Percentiles rank a stretch among this genome's conserved stretches.
phyloP scores from a whole-genome alignment of 1,284 basidiomycete species.

The Laetiporus sulphureus region DNA sequence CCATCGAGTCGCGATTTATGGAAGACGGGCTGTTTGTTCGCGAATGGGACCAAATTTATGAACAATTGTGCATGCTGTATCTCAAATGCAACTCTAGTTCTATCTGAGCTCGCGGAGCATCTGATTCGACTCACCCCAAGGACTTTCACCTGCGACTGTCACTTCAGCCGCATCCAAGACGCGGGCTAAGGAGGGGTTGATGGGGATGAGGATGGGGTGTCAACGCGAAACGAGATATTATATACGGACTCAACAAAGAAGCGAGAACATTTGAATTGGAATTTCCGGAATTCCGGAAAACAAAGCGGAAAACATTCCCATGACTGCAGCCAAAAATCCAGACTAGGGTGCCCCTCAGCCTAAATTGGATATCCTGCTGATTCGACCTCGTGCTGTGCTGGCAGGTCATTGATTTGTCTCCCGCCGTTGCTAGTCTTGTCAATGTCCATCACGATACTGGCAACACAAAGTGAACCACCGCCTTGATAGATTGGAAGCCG shows the following conservation, averaged over 20 bases:
- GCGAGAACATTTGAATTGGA: slow-evolving; percentile 30
- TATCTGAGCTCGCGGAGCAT: too few relatives aligned
- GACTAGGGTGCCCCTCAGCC: slow-evolving; percentile 17
- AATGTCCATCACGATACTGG: too few relatives aligned
- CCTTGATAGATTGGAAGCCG: too few relatives aligned
- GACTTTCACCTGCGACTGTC: too few relatives aligned
- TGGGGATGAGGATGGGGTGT: slow-evolving; percentile 16
- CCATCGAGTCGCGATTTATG: slow-evolving; percentile 15
- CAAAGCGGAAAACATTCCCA: slow-evolving; percentile 28
- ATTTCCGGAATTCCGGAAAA: slow-evolving; percentile 28
- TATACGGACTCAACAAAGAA: slow-evolving; percentile 26
- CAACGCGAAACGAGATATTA: slow-evolving; percentile 25
- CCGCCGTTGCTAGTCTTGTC: background rate
- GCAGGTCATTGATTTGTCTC: slow-evolving; percentile 4
- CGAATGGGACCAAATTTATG: background rate
- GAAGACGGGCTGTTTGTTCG: slow-evolving; percentile 2
- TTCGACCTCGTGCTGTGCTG: slow-evolving; percentile 10
- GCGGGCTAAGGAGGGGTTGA: slow-evolving; percentile 8
- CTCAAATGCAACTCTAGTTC: too few relatives aligned
- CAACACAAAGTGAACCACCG: too few relatives aligned
- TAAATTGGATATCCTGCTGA: slow-evolving; percentile 18
- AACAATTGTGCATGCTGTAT: too few relatives aligned
- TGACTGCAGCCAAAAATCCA: slow-evolving; percentile 22
- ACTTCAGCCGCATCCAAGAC: too few relatives aligned
- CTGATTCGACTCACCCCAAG: too few relatives aligned